Evolutionary conservation across 148 eudicot species (phyloP).

Genomic region (Agrostemma githago): DNA sequence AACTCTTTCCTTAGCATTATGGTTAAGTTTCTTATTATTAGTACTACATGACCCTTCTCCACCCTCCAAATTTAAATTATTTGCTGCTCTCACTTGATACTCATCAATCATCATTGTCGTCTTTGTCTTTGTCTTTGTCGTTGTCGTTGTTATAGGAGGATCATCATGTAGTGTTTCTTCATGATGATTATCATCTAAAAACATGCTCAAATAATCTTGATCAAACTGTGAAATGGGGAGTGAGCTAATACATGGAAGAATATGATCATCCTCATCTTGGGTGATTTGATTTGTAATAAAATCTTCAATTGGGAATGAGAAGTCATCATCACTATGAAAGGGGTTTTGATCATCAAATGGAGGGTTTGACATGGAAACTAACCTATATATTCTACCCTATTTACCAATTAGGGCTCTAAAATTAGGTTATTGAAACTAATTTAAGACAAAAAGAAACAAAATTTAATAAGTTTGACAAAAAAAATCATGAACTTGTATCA

Average conservation of each 20-base stretch:
- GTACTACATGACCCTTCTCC: slow-evolving; percentile 20
- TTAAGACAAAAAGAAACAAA: too few species aligned
- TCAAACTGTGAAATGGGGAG: slow-evolving; percentile 19
- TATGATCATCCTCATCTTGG: neutral
- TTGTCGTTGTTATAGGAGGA: neutral
- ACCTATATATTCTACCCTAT: neutral
- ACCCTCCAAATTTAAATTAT: neutral
- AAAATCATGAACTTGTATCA: neutral
- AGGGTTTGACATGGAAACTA: slow-evolving; percentile 27
- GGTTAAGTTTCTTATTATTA: slow-evolving; percentile 37
- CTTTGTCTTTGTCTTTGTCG: neutral
- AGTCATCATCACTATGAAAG: slow-evolving; percentile 19
- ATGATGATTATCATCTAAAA: slow-evolving; percentile 15
- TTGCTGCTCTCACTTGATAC: neutral
- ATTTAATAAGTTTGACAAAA: neutral
- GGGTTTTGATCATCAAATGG: slow-evolving; percentile 26
- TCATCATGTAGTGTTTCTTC: neutral
- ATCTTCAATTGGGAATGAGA: slow-evolving; percentile 14
- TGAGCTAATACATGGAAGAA: slow-evolving; percentile 9
- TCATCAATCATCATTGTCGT: neutral
- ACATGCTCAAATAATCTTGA: slow-evolving; percentile 32
- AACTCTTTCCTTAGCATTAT: slow-evolving; percentile 53
- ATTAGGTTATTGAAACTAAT: too few species aligned
- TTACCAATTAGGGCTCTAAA: neutral
- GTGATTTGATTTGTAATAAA: slow-evolving; percentile 2